A percentile compares a stretch with the other conserved stretches of the same genome.
phyloP scores from a whole-genome alignment of 306 rosid species.

The Ceratonia siliqua region DNA sequence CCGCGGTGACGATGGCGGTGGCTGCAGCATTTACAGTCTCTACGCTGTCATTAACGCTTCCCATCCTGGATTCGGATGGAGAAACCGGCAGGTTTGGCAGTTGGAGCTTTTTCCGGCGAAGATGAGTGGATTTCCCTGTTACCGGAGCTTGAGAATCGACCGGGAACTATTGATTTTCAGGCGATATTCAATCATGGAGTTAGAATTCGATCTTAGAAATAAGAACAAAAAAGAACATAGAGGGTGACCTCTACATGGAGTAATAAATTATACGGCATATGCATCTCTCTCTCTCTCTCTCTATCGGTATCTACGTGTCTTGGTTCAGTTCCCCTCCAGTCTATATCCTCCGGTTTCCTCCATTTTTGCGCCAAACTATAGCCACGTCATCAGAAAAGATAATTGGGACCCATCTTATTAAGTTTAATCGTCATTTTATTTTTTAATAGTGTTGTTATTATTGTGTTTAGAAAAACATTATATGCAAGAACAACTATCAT shows the following conservation, averaged over 20 bases:
- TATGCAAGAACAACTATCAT: neutral
- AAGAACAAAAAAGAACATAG: conserved; percentile 2
- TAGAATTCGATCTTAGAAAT: conserved; percentile 26
- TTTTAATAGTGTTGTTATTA: neutral
- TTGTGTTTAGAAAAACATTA: too few relatives aligned
- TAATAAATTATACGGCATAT: neutral
- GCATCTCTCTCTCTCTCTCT: neutral
- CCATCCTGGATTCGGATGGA: conserved; percentile 44
- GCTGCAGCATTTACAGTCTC: conserved; percentile 95
- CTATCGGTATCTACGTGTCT: neutral
- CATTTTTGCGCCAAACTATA: conserved; percentile 45
- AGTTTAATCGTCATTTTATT: neutral
- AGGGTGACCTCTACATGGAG: neutral
- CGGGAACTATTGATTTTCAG: conserved; percentile 13
- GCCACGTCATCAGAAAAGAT: conserved; percentile 44
- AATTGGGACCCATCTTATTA: conserved; percentile 44
- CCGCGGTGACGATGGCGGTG: conserved; percentile 84
- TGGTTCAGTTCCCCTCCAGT: conserved; percentile 38
- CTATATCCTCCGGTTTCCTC: conserved; percentile 46
- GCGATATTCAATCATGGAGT: conserved; percentile 53
- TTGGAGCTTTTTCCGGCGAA: neutral
- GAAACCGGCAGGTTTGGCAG: neutral
- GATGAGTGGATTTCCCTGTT: conserved; percentile 21
- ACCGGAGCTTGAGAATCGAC: conserved; percentile 24
- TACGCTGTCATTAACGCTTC: conserved; percentile 61